These are phyloP conservation scores for Coemansia sp. DNA, from an alignment of 192 early-diverging fungal species.

Conservation along the genomic window DNA sequence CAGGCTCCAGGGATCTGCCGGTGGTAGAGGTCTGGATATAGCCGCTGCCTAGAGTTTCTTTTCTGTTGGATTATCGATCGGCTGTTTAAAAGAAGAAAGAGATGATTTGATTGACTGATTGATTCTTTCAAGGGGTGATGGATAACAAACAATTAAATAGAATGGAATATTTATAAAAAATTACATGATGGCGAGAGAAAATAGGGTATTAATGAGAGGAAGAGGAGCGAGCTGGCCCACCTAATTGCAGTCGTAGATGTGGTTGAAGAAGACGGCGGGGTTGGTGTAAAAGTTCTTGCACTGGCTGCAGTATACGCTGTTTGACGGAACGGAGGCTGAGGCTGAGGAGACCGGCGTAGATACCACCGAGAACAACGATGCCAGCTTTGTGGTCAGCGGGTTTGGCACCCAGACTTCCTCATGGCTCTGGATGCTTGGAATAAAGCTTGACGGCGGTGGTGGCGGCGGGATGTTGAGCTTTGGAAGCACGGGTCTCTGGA, in stretches of 20 bases:
- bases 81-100: neutral
- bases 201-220: neutral
- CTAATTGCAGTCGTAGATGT: conserved; percentile 27
- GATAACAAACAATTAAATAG: neutral
- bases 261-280: conserved; percentile 20
- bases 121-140: neutral
- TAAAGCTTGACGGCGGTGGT: conserved; percentile 7
- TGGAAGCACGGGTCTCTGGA: conserved; percentile 1
- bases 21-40: conserved; percentile 24
- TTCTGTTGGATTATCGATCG: too few species aligned
- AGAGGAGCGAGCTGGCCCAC: too few species aligned
- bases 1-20: neutral
- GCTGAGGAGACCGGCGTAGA: neutral
- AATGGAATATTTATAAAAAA: neutral
- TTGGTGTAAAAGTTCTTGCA: conserved; percentile 31
- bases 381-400: conserved; percentile 34
- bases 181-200: neutral
- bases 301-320: conserved; percentile 43
- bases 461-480: conserved; percentile 18
- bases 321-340: neutral
- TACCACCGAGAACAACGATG: conserved; percentile 16
- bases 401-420: conserved; percentile 31
- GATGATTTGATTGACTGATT: neutral
- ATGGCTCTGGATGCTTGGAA: conserved; percentile 5
- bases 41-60: too few species aligned